Evolutionary conservation across 208 protist genomes (phyloP), one percentile per base, ranked within the genome.

Genomic region (Wallacemonas rigidus): DNA sequence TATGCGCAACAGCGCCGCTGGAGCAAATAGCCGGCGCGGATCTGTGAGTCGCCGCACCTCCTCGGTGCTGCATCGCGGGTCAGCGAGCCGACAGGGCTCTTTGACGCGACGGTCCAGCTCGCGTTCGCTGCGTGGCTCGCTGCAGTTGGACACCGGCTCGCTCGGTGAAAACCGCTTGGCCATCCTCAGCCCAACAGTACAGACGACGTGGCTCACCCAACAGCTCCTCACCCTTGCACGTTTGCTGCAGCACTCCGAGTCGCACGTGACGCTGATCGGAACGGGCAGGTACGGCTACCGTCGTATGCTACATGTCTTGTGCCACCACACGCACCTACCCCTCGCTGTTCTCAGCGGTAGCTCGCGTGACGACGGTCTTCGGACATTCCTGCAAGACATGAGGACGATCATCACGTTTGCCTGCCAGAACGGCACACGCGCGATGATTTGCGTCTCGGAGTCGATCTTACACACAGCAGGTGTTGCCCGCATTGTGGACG

Each of bases 301-400:
- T 14, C 81, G 81, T 12, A 75, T 93, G 14, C 74, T 94, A 41
- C 81, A 79, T 11, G n/a, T 94, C 38, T 85, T 87, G 68, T 86
- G 87, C 47, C 63, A 69, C 50, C 79, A 77, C 2, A 78, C 82
- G 48, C 77, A 75, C 26, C 58, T 88, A 35, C 83, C 86, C 2
- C 69, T 95, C 41, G 77, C 81, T 7, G 74, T 90, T 43, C 75
- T 96, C 56, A 71, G 81, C 6, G 61, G 88, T 11, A 67, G 61
- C 3, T 36, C 56, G 26, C 26, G 26, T 8, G 69, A 62, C n/a
- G 70, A 83, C 60, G 63, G 51, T 54, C 56, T 72, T 39, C 70
- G 70, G n/a, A 44, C 58, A 8, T 93, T 94, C 68, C 76, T 72
- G 41, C 71, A 74, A 11, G 91, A 94, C 53, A 67, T 96, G 26